Evolutionary conservation across 1,284 basidiomycete species (phyloP).

Genomic region (Ceratobasidium sp.): DNA sequence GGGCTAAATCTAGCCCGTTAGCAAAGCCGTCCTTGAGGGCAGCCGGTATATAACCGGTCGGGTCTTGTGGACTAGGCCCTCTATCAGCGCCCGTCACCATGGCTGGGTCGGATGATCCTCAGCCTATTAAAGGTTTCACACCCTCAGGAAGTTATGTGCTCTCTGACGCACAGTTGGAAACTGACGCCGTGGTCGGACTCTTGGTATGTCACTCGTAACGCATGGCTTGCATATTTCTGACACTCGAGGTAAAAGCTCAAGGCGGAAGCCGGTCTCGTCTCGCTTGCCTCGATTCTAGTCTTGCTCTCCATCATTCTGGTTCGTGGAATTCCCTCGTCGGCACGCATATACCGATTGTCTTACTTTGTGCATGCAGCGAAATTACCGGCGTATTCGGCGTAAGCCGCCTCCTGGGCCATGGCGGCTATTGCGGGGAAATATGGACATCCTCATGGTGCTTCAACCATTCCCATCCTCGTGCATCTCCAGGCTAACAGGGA

Average conservation of each 20-base stretch:
- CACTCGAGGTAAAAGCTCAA: neutral
- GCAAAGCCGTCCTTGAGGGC: no score
- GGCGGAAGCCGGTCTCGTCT: slow-evolving; percentile 12
- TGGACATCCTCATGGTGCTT: slow-evolving; percentile 6
- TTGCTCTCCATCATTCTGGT: slow-evolving; percentile 11
- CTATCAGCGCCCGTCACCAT: no score
- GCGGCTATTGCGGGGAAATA: slow-evolving; percentile 32
- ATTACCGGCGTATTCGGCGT: neutral
- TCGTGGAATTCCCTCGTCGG: neutral
- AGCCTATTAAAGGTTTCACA: no score
- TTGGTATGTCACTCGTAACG: neutral
- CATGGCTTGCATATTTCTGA: neutral
- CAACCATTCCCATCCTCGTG: neutral
- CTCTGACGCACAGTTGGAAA: neutral
- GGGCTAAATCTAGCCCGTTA: no score
- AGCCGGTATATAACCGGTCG: no score
- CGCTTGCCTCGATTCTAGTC: neutral
- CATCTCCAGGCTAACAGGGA: neutral
- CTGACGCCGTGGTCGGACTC: slow-evolving; percentile 22
- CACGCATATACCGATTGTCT: neutral
- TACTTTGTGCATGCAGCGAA: neutral
- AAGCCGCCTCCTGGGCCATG: slow-evolving; percentile 10
- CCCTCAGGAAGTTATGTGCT: no score
- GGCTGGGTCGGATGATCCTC: no score
- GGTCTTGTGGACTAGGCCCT: no score